These are phyloP conservation scores for Schwanniomyces sp. DNA, from an alignment of 805 yeast genomes.

Conservation along the genomic window DNA sequence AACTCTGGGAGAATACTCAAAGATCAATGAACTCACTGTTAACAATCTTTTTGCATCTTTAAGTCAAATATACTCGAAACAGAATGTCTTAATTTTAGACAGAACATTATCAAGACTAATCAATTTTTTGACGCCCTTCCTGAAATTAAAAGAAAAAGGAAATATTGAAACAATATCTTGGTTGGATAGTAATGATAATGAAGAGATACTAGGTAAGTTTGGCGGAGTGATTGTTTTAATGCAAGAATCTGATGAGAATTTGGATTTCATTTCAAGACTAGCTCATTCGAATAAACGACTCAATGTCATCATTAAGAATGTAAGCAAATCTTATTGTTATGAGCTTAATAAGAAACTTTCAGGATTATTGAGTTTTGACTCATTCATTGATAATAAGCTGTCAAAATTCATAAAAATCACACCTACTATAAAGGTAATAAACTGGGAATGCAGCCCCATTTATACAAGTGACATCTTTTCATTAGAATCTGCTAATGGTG, in stretches of 20 bases:
- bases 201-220: slow-evolving; percentile 11
- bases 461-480: slow-evolving; percentile 38
- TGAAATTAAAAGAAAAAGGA: slow-evolving; percentile 48
- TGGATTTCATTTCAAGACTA: slow-evolving; percentile 13
- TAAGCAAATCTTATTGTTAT: slow-evolving; percentile 31
- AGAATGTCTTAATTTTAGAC: slow-evolving; percentile 44
- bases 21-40: slow-evolving; percentile 17
- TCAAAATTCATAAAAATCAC: slow-evolving; percentile 21
- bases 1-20: neutral
- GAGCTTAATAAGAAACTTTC: slow-evolving; percentile 24
- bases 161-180: slow-evolving; percentile 51
- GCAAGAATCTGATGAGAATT: slow-evolving; percentile 9
- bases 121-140: slow-evolving; percentile 57
- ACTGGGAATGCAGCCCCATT: slow-evolving; percentile 48
- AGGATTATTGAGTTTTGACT: slow-evolving; percentile 11
- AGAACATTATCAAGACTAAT: slow-evolving; percentile 46
- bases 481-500: slow-evolving; percentile 35
- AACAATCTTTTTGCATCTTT: slow-evolving; percentile 20
- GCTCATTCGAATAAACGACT: slow-evolving; percentile 6
- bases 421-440: slow-evolving; percentile 40
- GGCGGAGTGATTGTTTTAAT: slow-evolving; percentile 17
- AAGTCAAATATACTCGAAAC: slow-evolving; percentile 20
- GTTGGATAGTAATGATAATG: slow-evolving; percentile 28
- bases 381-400: slow-evolving; percentile 2
- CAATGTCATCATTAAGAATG: slow-evolving; percentile 36